A percentile compares a stretch with the other conserved stretches of the same genome.
Evolutionary conservation across 2,329 filamentous ascomycete species (phyloP).

Genomic region (Neopestalotiopsis clavispora): DNA sequence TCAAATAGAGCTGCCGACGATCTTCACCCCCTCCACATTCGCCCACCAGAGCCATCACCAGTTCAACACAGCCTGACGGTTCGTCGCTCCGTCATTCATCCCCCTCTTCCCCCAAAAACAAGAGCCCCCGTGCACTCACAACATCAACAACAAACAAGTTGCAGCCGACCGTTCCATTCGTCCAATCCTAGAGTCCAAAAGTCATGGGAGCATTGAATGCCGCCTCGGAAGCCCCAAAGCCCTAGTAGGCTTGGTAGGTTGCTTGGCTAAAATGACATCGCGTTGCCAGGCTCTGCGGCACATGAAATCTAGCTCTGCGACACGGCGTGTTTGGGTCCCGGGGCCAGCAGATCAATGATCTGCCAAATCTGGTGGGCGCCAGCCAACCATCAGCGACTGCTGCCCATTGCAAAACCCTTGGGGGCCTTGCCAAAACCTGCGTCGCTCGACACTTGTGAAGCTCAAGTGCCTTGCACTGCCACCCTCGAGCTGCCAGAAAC

Average conservation of each 20-base stretch:
- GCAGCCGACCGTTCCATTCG: neutral
- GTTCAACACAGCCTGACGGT: too few relatives aligned
- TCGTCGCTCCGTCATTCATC: constrained; percentile 5
- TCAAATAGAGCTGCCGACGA: constrained; percentile 8
- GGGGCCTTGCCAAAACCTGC: neutral
- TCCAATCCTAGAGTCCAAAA: neutral
- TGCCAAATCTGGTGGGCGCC: constrained; percentile 13
- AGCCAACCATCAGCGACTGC: neutral
- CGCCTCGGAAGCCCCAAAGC: neutral
- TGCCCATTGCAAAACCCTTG: neutral
- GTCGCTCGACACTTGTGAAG: constrained; percentile 3
- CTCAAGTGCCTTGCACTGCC: constrained; percentile 14
- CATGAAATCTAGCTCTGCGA: constrained; percentile 21
- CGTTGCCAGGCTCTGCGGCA: neutral
- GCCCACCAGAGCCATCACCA: neutral
- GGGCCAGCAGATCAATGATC: constrained; percentile 19
- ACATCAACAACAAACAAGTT: neutral
- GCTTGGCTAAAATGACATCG: constrained; percentile 17
- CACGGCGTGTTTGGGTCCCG: constrained; percentile 25
- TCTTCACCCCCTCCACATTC: neutral
- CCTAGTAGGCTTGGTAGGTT: neutral
- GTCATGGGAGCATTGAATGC: neutral
- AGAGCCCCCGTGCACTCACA: neutral
- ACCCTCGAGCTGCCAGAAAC: constrained; percentile 16
- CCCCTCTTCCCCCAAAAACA: neutral